These are phyloP conservation scores for Didymosphaeria variabile DNA, from an alignment of 2,329 filamentous ascomycete species.

Conservation along the genomic window DNA sequence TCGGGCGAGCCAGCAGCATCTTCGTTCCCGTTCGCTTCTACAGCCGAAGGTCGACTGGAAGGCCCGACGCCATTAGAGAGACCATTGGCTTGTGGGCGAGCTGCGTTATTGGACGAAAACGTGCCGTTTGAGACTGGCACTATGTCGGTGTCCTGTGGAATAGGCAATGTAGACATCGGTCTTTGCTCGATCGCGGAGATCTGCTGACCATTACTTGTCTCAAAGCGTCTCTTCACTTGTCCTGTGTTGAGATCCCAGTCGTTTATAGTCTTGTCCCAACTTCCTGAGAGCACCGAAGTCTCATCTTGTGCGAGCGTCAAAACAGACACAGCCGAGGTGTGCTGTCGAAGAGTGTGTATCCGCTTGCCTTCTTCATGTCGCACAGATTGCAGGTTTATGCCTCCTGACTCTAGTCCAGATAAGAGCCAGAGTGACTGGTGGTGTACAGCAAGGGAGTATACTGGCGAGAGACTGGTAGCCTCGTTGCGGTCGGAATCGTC, in stretches of 20 bases:
- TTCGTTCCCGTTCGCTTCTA: slow-evolving; percentile 56
- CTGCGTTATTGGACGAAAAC: slow-evolving; percentile 76
- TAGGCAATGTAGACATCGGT: slow-evolving; percentile 76
- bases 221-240: slow-evolving; percentile 76
- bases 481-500: slow-evolving; percentile 68
- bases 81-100: slow-evolving; percentile 66
- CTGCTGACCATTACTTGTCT: slow-evolving; percentile 82
- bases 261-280: slow-evolving; percentile 93
- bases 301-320: slow-evolving; percentile 85
- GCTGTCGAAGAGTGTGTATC: slow-evolving; percentile 80
- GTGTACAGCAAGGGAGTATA: slow-evolving; percentile 93
- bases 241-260: slow-evolving; percentile 97
- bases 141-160: slow-evolving; percentile 77
- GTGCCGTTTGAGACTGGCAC: slow-evolving; percentile 67
- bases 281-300: slow-evolving; percentile 85
- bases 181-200: slow-evolving; percentile 89
- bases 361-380: slow-evolving; percentile 94
- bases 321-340: slow-evolving; percentile 92
- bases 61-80: slow-evolving; percentile 52
- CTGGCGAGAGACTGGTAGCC: slow-evolving; percentile 74
- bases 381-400: slow-evolving; percentile 91
- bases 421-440: slow-evolving; percentile 90
- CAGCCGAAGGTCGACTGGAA: slow-evolving; percentile 38
- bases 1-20: slow-evolving; percentile 72
- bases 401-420: slow-evolving; percentile 87